Evolutionary conservation across 2,329 filamentous ascomycete species (phyloP).

Genomic region (Aureobasidium namibiae): DNA sequence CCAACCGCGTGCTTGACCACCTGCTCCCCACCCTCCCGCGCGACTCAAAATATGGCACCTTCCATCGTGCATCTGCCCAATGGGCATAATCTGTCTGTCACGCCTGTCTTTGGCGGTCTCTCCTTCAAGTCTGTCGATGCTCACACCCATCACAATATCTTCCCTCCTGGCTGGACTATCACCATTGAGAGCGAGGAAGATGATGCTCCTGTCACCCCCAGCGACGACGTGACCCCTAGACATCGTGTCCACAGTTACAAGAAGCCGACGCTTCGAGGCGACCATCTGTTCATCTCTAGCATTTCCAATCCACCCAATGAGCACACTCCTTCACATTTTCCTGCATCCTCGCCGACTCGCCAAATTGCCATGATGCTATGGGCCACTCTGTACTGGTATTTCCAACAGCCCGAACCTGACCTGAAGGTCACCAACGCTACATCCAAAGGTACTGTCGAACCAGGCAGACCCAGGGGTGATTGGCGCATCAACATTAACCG

Average conservation of each 20-base stretch:
- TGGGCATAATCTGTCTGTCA: slow-evolving; percentile 73
- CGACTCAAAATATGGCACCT: slow-evolving; percentile 20
- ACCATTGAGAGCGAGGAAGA: slow-evolving; percentile 65
- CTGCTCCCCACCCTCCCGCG: neutral
- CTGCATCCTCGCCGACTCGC: slow-evolving; percentile 69
- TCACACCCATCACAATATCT: slow-evolving; percentile 58
- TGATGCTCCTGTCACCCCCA: slow-evolving; percentile 20
- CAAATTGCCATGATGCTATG: slow-evolving; percentile 97
- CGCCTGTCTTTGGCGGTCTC: slow-evolving; percentile 82
- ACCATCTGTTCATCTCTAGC: slow-evolving; percentile 84
- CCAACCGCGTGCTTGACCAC: neutral
- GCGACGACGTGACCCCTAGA: slow-evolving; percentile 17
- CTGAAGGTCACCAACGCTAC: slow-evolving; percentile 54
- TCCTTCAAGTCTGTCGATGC: slow-evolving; percentile 80
- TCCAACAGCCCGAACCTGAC: slow-evolving; percentile 72
- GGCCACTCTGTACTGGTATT: slow-evolving; percentile 95
- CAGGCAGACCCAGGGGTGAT: slow-evolving; percentile 69
- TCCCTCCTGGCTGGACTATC: slow-evolving; percentile 84
- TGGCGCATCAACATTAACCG: slow-evolving; percentile 79
- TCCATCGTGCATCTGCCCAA: slow-evolving; percentile 67
- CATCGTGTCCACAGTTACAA: slow-evolving; percentile 57
- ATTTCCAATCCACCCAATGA: slow-evolving; percentile 77
- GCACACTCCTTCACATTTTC: slow-evolving; percentile 71
- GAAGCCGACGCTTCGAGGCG: slow-evolving; percentile 65
- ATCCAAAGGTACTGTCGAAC: slow-evolving; percentile 54